Percentiles rank a stretch among this genome's conserved stretches.
Evolutionary conservation across 257 asterid species (phyloP).

Genomic region (Scutellaria minor): DNA sequence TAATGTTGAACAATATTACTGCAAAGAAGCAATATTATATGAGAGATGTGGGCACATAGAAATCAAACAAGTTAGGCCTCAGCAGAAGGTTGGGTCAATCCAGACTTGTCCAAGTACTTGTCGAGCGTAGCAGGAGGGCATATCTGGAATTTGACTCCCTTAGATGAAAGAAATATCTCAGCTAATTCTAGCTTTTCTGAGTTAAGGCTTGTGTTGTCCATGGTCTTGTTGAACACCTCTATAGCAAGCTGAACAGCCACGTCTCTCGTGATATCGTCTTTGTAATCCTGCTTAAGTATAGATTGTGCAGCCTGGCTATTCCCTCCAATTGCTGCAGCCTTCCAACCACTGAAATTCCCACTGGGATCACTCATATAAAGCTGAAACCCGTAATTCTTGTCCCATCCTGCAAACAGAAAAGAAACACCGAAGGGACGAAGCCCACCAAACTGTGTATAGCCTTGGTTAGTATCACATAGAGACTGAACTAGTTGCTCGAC

Average conservation of each 20-base stretch:
- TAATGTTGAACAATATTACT: no score
- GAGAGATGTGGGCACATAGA: background rate
- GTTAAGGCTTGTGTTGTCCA: slow-evolving; percentile 72
- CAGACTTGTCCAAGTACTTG: slow-evolving; percentile 52
- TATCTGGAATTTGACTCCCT: slow-evolving; percentile 60
- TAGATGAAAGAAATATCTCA: slow-evolving; percentile 53
- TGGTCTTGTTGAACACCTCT: slow-evolving; percentile 71
- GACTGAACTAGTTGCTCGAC: slow-evolving; percentile 76
- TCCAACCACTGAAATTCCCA: slow-evolving; percentile 77
- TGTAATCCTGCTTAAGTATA: slow-evolving; percentile 69
- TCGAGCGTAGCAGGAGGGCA: slow-evolving; percentile 48
- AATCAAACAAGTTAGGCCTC: slow-evolving; percentile 33
- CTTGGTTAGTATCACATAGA: slow-evolving; percentile 70
- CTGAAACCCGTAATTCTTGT: slow-evolving; percentile 71
- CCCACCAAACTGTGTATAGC: slow-evolving; percentile 76
- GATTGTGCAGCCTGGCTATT: slow-evolving; percentile 76
- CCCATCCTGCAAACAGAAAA: slow-evolving; percentile 77
- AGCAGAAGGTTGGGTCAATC: slow-evolving; percentile 60
- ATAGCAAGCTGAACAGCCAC: slow-evolving; percentile 68
- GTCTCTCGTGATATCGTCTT: slow-evolving; percentile 64
- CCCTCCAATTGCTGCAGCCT: slow-evolving; percentile 74
- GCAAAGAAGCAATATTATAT: background rate
- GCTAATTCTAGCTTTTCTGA: slow-evolving; percentile 71
- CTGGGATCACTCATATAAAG: slow-evolving; percentile 79
- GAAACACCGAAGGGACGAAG: slow-evolving; percentile 83